Evolutionary conservation across 805 yeast species (phyloP).

Genomic region (Candida orba): DNA sequence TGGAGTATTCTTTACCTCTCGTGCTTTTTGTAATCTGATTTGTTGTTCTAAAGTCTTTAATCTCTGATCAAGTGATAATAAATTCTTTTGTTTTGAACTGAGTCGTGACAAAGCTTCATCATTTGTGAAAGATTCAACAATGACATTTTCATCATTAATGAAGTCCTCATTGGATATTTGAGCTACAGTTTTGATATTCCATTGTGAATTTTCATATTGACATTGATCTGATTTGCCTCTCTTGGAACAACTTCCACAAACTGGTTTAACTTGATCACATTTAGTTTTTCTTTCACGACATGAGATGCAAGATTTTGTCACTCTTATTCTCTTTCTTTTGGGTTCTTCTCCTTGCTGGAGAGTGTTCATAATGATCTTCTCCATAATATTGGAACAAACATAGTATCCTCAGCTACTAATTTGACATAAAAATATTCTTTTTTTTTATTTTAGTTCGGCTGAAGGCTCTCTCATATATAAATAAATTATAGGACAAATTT

Average conservation of each 20-base stretch:
- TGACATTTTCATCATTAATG: not conserved
- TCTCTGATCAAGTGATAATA: constrained; percentile 8
- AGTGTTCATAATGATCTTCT: not conserved
- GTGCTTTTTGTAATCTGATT: not conserved
- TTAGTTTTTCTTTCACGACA: constrained; percentile 23
- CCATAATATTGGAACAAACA: too few relatives aligned
- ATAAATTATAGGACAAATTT: too few relatives aligned
- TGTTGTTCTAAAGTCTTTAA: constrained; percentile 13
- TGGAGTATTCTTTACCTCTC: not conserved
- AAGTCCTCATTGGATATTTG: not conserved
- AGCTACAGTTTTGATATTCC: constrained; percentile 12
- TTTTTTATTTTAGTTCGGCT: too few relatives aligned
- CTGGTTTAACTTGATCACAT: constrained; percentile 22
- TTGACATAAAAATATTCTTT: too few relatives aligned
- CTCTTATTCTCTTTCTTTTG: constrained; percentile 15
- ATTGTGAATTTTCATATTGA: constrained; percentile 17
- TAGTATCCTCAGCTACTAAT: too few relatives aligned
- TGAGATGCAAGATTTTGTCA: constrained; percentile 18
- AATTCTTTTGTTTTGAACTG: constrained; percentile 1
- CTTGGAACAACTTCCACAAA: constrained; percentile 17
- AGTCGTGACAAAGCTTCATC: not conserved
- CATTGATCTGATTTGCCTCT: constrained; percentile 14
- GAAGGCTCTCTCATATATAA: too few relatives aligned
- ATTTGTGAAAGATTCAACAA: too few relatives aligned
- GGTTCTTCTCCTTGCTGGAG: not conserved